Evolutionary conservation across 2,329 filamentous ascomycete genomes (phyloP).

Genomic region (Talaromyces sp.): DNA sequence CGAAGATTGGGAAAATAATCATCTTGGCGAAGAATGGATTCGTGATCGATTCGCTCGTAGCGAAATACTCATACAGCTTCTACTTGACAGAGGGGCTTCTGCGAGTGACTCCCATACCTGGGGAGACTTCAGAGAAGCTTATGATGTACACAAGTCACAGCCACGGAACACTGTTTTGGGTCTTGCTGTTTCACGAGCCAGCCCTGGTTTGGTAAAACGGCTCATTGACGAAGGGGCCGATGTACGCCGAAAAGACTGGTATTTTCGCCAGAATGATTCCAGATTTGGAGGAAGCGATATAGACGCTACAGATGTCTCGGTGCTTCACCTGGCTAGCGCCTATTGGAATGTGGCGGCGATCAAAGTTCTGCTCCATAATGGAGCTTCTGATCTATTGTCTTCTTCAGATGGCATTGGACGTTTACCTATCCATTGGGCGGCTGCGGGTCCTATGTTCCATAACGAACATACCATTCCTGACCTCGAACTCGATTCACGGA

Average conservation of each 20-base stretch:
- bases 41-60: not conserved
- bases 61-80: not conserved
- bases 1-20: not conserved
- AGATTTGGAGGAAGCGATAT: not conserved
- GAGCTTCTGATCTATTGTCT: constrained; percentile 11
- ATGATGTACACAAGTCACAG: not conserved
- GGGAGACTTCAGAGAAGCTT: not conserved
- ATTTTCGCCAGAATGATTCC: not conserved
- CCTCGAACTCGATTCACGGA: constrained; percentile 3
- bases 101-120: not conserved
- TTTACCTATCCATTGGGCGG: constrained; percentile 14
- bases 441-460: constrained; percentile 7
- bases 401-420: constrained; percentile 11
- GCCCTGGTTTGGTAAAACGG: constrained; percentile 12
- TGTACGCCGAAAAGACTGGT: constrained; percentile 10
- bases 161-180: not conserved
- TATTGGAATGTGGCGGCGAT: constrained; percentile 7
- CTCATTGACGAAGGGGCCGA: constrained; percentile 15
- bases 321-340: constrained; percentile 1
- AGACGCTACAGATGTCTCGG: not conserved
- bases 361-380: constrained; percentile 3
- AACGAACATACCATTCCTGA: constrained; percentile 9
- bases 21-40: not conserved
- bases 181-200: constrained; percentile 12
- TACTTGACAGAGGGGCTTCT: constrained; percentile 1